Percentiles rank a stretch among this genome's conserved stretches.
Evolutionary conservation across 2,329 filamentous ascomycete species (phyloP).

Genomic region (Onygena corvina): DNA sequence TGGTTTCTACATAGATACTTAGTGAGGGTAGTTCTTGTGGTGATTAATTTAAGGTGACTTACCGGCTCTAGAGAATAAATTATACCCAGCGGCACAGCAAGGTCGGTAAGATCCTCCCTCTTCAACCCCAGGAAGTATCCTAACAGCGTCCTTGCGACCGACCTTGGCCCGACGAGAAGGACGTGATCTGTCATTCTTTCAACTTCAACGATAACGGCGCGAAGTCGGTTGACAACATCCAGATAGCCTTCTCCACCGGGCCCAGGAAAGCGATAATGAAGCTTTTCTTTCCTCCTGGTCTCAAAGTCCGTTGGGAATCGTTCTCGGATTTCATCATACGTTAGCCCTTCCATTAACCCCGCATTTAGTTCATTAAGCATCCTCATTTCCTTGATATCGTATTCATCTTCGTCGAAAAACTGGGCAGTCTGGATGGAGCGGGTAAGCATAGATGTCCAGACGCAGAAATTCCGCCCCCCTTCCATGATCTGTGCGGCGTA

Average conservation of each 20-base stretch:
- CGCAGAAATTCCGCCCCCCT: slow-evolving; percentile 75
- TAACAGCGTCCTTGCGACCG: slow-evolving; percentile 80
- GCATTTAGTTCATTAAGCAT: slow-evolving; percentile 96
- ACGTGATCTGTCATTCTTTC: slow-evolving; percentile 96
- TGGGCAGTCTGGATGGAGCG: slow-evolving; percentile 79
- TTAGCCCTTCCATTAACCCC: slow-evolving; percentile 86
- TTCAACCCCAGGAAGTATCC: slow-evolving; percentile 94
- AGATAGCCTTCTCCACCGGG: slow-evolving; percentile 93
- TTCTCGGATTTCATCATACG: slow-evolving; percentile 78
- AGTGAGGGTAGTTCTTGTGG: not conserved
- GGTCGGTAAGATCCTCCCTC: slow-evolving; percentile 79
- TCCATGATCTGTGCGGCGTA: slow-evolving; percentile 42
- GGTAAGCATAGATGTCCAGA: slow-evolving; percentile 96
- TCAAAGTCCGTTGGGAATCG: slow-evolving; percentile 69
- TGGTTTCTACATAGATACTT: slow-evolving; percentile 48
- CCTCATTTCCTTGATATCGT: slow-evolving; percentile 93
- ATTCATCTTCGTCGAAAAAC: slow-evolving; percentile 89
- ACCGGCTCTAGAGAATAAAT: slow-evolving; percentile 82
- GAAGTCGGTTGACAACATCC: slow-evolving; percentile 88
- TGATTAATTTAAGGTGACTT: slow-evolving; percentile 16
- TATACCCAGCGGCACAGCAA: slow-evolving; percentile 88
- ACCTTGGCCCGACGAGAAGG: slow-evolving; percentile 82
- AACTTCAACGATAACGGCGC: slow-evolving; percentile 90
- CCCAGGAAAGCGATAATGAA: slow-evolving; percentile 92
- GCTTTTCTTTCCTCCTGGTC: slow-evolving; percentile 70